phyloP scores from a whole-genome alignment of 345 rosid species.

The Cardamine chenopodiifolia region DNA sequence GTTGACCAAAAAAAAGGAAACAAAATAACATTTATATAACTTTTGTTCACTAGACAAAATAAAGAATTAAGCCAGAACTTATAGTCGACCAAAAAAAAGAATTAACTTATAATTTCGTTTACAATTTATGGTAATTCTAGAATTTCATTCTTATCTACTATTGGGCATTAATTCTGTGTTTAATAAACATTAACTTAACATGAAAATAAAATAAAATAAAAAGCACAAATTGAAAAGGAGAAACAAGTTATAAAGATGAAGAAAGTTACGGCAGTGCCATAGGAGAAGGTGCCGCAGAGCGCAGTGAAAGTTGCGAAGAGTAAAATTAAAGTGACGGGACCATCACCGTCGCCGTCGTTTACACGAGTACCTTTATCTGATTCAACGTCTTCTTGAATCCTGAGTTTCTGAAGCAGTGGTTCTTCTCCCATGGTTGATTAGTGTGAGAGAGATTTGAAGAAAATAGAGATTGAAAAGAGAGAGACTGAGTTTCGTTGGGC shows the following conservation, averaged over 20 bases:
- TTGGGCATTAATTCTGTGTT: background rate
- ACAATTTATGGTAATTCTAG: background rate
- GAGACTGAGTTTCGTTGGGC: slow-evolving; percentile 18
- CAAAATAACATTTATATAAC: background rate
- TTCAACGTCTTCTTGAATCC: slow-evolving; percentile 31
- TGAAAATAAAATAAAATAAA: background rate
- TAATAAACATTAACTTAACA: background rate
- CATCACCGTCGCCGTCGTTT: slow-evolving; percentile 15
- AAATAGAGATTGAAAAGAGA: background rate
- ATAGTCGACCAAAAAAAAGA: no score
- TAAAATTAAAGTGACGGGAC: slow-evolving; percentile 34
- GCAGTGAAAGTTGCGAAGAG: slow-evolving; percentile 41
- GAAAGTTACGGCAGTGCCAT: slow-evolving; percentile 43
- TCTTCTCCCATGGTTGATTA: slow-evolving; percentile 37
- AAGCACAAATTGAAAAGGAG: no score
- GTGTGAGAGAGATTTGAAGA: background rate
- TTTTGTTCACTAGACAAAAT: background rate
- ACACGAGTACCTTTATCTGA: background rate
- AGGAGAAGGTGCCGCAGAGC: slow-evolving; percentile 42
- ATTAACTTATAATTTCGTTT: background rate
- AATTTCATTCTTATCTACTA: no score
- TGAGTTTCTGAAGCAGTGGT: slow-evolving; percentile 35
- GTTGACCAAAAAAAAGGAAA: background rate
- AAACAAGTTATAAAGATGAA: slow-evolving; percentile 2
- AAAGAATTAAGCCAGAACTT: background rate